phyloP scores from a whole-genome alignment of 768 basidiomycete genomes.

The Mycena haematopus region DNA sequence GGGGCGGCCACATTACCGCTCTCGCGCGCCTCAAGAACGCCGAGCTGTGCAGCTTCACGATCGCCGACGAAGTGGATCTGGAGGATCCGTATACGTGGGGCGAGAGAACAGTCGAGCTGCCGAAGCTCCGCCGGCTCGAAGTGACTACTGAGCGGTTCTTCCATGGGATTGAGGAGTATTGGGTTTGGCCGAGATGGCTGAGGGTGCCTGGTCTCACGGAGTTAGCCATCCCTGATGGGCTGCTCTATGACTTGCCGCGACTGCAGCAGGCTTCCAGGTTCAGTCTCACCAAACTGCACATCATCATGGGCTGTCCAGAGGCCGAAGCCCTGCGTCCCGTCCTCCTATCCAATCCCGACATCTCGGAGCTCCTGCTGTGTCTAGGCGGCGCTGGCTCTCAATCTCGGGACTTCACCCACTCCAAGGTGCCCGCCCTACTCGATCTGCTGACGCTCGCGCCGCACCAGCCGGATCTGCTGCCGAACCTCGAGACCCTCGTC shows the following conservation, averaged over 20 bases:
- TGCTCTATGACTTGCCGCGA: background rate
- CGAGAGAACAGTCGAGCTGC: background rate
- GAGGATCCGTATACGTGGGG: background rate
- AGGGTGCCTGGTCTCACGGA: constrained; percentile 6
- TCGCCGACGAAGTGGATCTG: background rate
- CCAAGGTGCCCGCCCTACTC: background rate
- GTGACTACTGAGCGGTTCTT: background rate
- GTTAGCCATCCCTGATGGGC: background rate
- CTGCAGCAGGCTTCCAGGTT: background rate
- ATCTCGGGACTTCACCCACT: background rate
- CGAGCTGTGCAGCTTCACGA: constrained; percentile 9
- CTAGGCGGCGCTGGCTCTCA: background rate
- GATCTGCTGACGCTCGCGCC: background rate
- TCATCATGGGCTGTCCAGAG: background rate
- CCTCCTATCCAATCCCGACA: background rate
- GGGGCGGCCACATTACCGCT: constrained; percentile 10
- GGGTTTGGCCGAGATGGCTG: background rate
- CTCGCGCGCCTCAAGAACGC: constrained; percentile 1
- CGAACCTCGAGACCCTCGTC: constrained; percentile 5
- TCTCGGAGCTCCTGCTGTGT: constrained; percentile 4
- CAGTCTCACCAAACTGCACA: background rate
- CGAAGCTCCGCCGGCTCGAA: constrained; percentile 6
- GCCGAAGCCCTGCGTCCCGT: background rate
- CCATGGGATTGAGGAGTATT: background rate
- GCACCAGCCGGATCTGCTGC: background rate